Evolutionary conservation across 345 rosid species (phyloP), one percentile per base, ranked within the genome.

Genomic region (Limnanthes douglasii): DNA sequence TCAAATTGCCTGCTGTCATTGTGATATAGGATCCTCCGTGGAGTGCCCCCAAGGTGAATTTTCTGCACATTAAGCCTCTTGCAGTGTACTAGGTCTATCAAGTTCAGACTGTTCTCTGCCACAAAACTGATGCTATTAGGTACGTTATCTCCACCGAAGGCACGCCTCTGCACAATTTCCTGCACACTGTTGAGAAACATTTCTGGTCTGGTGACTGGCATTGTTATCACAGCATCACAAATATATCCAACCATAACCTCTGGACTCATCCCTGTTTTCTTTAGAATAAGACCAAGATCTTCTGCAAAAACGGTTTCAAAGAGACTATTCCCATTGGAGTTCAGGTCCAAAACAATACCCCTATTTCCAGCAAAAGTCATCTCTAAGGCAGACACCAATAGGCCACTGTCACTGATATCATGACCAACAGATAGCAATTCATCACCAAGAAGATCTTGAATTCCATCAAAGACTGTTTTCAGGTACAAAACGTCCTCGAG

Each of bases 321-420:
- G 43, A 69, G 72, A 56, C 76, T 68, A n/a, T 69, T 59, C 27
- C 90, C 81, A 20, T 22, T 23, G 0, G 90, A 88, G 31, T 45
- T 39, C 51, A 88, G 62, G 54, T 66, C 46, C 42, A 88, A 48
- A 25, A 11, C 37, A 30, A 86, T 53, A 25, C 97, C 94, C 59
- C 45, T 64, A 48, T 86, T 75, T 47, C 97, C 97, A 45, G 88
- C 93, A 67, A 78, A 82, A 27, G 97, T 78, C 97, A 86, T 86
- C 60, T 86, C 97, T 37, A 86, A 35, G 37, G 68, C 75, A 10
- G 79, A 61, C 15, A 75, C 72, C 31, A 82, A 31, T n/a, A 78
- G 55, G 39, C 95, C 97, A 31, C 97, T 94, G 56, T 86, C 97
- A 31, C 97, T 82, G 22, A 86, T 75, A 56, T 86, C 97, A 25